A percentile compares a stretch with the other conserved stretches of the same genome.
These are phyloP conservation scores for Pseudoturritis turrita DNA, from an alignment of 345 rosid genomes.

Conservation along the genomic window DNA sequence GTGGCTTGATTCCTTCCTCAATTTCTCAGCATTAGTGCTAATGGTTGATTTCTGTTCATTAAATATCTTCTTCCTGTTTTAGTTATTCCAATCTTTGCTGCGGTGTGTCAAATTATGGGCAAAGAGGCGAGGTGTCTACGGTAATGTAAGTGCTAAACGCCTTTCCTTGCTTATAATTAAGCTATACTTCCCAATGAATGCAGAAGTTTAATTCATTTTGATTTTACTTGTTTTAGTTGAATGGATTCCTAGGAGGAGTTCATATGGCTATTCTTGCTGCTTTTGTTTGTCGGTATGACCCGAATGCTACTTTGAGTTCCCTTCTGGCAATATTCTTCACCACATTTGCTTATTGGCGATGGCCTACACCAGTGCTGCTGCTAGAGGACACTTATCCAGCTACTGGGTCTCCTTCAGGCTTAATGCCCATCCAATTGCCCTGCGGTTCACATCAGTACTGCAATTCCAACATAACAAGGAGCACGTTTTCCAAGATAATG, in stretches of 20 bases:
- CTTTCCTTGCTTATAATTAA: slow-evolving; percentile 8
- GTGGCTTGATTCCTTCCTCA: not conserved
- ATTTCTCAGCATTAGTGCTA: not conserved
- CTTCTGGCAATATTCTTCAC: slow-evolving; percentile 42
- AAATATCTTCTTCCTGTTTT: slow-evolving; percentile 12
- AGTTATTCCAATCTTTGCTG: slow-evolving; percentile 49
- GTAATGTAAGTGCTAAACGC: slow-evolving; percentile 40
- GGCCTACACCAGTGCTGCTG: slow-evolving; percentile 53
- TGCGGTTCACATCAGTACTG: slow-evolving; percentile 44
- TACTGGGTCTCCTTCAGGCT: slow-evolving; percentile 29
- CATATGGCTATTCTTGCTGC: slow-evolving; percentile 57
- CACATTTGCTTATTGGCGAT: slow-evolving; percentile 50
- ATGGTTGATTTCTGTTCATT: not conserved
- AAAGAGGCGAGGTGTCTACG: slow-evolving; percentile 54
- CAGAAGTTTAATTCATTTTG: not conserved
- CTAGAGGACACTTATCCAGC: slow-evolving; percentile 29
- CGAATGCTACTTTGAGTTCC: slow-evolving; percentile 38
- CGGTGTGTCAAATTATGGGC: slow-evolving; percentile 57
- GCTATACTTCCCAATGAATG: not conserved
- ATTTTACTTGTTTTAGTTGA: slow-evolving; percentile 33
- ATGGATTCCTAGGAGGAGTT: slow-evolving; percentile 62
- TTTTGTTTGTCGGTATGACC: slow-evolving; percentile 43
- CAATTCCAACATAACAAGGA: slow-evolving; percentile 51
- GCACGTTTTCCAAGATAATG: slow-evolving; percentile 49
- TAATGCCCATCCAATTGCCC: slow-evolving; percentile 57